Percentiles rank a stretch among this genome's conserved stretches.
Conservation (phyloP, 805 yeast genomes). For the Yamadazyma ubonensis region DNA sequence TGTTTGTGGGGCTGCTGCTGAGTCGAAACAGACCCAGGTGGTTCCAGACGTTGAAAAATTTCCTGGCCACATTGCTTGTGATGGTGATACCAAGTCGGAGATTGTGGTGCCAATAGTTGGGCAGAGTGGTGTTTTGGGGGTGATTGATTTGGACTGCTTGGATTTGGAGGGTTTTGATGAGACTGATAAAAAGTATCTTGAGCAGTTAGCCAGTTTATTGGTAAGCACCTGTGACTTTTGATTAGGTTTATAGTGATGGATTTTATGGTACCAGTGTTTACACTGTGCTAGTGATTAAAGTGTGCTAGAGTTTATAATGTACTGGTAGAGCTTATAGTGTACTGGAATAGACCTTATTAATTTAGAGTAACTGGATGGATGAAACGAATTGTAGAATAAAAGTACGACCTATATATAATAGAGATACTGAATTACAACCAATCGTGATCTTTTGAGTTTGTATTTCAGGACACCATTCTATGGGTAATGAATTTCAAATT, state of each 20-base stretch:
- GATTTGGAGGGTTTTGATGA: slow-evolving; percentile 64
- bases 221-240: slow-evolving; percentile 50
- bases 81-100: slow-evolving; percentile 90
- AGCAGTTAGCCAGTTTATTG: slow-evolving; percentile 54
- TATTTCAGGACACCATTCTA: no score
- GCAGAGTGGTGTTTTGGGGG: slow-evolving; percentile 54
- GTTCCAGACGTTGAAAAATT: slow-evolving; percentile 75
- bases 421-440: no score
- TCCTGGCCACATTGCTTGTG: slow-evolving; percentile 97
- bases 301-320: no score
- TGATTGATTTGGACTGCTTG: slow-evolving; percentile 82
- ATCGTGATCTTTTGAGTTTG: no score
- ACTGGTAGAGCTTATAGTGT: no score
- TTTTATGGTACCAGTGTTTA: no score
- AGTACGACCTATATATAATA: no score
- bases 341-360: no score
- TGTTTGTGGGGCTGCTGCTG: slow-evolving; percentile 89
- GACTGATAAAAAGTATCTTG: slow-evolving; percentile 58
- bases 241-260: background rate
- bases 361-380: no score
- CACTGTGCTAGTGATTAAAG: no score
- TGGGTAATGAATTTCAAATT: no score
- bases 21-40: slow-evolving; percentile 56
- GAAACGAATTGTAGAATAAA: no score
- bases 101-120: slow-evolving; percentile 80